Evolutionary conservation across 371 early-diverging fungal genomes (phyloP).

Genomic region (Fennellomyces sp.): DNA sequence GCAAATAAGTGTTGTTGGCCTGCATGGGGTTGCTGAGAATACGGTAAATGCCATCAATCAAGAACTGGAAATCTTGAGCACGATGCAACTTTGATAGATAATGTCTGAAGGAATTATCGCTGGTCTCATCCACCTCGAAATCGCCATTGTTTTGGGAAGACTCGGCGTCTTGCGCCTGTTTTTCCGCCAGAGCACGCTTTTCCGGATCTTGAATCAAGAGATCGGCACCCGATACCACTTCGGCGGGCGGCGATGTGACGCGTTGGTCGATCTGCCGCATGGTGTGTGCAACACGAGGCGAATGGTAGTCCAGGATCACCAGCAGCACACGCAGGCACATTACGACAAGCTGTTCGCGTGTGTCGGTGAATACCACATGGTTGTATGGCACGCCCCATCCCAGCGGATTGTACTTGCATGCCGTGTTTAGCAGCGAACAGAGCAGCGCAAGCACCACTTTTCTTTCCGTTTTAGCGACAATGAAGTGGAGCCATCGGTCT

Average conservation of each 20-base stretch:
- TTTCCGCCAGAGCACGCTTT: constrained; percentile 18
- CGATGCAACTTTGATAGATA: constrained; percentile 80
- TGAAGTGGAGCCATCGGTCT: constrained; percentile 59
- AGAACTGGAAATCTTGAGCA: constrained; percentile 76
- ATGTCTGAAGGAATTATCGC: constrained; percentile 71
- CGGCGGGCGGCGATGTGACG: constrained; percentile 6
- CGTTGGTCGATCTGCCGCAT: constrained; percentile 23
- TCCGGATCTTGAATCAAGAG: constrained; percentile 22
- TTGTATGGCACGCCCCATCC: constrained; percentile 91
- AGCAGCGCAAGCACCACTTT: constrained; percentile 75
- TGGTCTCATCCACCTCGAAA: constrained; percentile 21
- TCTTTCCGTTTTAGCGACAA: constrained; percentile 70
- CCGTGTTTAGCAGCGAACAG: constrained; percentile 83
- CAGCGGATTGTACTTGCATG: constrained; percentile 77
- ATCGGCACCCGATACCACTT: constrained; percentile 17
- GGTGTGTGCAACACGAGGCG: constrained; percentile 35
- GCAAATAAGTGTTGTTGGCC: constrained; percentile 72
- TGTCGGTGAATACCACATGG: constrained; percentile 73
- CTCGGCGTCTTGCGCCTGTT: constrained; percentile 14
- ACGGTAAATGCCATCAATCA: constrained; percentile 74
- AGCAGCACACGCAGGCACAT: constrained; percentile 70
- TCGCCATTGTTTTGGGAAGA: not conserved
- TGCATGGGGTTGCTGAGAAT: constrained; percentile 82
- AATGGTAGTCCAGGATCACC: constrained; percentile 72
- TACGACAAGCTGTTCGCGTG: constrained; percentile 71